Conservation (phyloP, 257 asterid genomes). For the Nicotiana sylvestris region DNA sequence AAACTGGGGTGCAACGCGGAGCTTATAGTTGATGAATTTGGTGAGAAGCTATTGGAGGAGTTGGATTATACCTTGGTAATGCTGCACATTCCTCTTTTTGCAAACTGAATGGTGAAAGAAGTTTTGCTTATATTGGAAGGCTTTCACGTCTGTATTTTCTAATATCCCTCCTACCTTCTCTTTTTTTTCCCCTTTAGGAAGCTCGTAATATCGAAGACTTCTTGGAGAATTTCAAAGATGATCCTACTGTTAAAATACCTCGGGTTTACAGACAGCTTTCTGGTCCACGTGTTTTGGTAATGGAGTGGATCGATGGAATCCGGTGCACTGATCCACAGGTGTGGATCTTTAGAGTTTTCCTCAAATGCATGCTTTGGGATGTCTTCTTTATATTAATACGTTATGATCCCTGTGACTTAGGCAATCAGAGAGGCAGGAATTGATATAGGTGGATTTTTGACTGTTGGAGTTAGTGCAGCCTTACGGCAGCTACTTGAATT, state of each 20-base stretch:
- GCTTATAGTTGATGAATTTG: conserved; percentile 97
- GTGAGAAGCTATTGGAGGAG: conserved; percentile 99
- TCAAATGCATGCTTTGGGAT: conserved; percentile 13
- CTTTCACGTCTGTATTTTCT: not conserved
- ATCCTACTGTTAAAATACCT: conserved; percentile 96
- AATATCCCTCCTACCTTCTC: not conserved
- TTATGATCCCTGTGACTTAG: conserved; percentile 38
- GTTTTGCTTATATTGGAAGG: conserved; percentile 1
- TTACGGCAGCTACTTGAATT: conserved; percentile 90
- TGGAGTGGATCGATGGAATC: conserved; percentile 99
- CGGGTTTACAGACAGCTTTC: conserved; percentile 73
- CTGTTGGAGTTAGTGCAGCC: conserved; percentile 99
- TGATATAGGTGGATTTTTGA: conserved; percentile 79
- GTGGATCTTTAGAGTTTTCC: conserved; percentile 7
- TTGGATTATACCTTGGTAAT: conserved; percentile 90
- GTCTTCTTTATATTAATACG: conserved; percentile 13
- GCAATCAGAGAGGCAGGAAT: conserved; percentile 87
- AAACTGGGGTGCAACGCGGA: conserved; percentile 96
- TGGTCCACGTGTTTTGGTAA: conserved; percentile 90
- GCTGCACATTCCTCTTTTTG: not conserved
- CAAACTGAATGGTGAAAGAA: not conserved
- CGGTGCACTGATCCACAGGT: conserved; percentile 99
- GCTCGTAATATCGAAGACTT: conserved; percentile 98
- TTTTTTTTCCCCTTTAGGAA: conserved; percentile 47
- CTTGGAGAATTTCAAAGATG: conserved; percentile 89